Percentiles rank a stretch among this genome's conserved stretches.
phyloP scores from a whole-genome alignment of 306 rosid species.

The Prunus fruticosa region DNA sequence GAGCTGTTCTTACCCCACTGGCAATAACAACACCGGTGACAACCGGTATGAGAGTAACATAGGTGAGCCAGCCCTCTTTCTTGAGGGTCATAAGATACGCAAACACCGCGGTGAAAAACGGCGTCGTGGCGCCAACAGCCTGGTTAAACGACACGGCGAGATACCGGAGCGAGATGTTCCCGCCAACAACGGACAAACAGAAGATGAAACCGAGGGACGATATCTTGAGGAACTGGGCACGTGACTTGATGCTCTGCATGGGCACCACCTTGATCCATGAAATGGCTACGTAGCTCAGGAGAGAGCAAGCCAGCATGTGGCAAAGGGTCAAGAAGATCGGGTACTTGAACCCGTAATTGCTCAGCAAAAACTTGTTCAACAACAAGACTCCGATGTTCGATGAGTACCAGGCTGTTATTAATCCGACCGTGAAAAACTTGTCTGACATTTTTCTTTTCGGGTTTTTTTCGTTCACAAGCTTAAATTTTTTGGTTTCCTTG shows the following conservation, averaged over 20 bases:
- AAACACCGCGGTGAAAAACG: conserved; percentile 90
- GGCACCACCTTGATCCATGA: conserved; percentile 96
- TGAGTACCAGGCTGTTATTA: conserved; percentile 77
- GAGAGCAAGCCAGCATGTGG: conserved; percentile 92
- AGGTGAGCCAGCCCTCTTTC: conserved; percentile 91
- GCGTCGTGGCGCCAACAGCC: conserved; percentile 95
- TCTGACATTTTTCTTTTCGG: conserved; percentile 11
- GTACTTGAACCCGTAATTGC: conserved; percentile 95
- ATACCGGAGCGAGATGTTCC: conserved; percentile 83
- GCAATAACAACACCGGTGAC: conserved; percentile 93
- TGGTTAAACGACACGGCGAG: conserved; percentile 92
- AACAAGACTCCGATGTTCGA: conserved; percentile 92
- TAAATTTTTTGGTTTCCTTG: neutral
- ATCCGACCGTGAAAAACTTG: conserved; percentile 71
- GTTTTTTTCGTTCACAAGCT: neutral
- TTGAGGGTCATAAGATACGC: conserved; percentile 83
- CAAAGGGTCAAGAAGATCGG: conserved; percentile 98
- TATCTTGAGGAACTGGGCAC: conserved; percentile 84
- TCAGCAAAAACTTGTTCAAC: conserved; percentile 80
- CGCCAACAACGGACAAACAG: conserved; percentile 91
- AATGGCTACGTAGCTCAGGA: conserved; percentile 86
- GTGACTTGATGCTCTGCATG: conserved; percentile 79
- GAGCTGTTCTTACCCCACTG: conserved; percentile 66
- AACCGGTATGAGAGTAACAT: conserved; percentile 81
- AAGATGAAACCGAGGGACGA: conserved; percentile 70